phyloP scores from a whole-genome alignment of 169 alveolate genomes.

The Cryptosporidium meleagridis region DNA sequence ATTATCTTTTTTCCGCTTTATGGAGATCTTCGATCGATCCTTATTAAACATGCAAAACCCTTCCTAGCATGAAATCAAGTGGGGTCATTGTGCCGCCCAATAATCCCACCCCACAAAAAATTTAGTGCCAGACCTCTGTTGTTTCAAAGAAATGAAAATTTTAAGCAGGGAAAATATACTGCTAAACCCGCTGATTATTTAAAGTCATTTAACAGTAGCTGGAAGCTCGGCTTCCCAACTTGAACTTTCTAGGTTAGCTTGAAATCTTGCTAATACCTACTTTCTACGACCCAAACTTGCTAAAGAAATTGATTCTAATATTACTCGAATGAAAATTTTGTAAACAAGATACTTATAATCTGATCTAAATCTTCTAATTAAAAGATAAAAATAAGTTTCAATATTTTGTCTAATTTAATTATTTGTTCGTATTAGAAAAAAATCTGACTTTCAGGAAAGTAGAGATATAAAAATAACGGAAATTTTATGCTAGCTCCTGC shows the following conservation, averaged over 20 bases:
- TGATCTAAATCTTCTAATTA: not conserved
- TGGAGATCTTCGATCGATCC: constrained; percentile 39
- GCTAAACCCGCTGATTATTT: not conserved
- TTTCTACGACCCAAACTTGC: not conserved
- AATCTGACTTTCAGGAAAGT: not conserved
- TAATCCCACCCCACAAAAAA: constrained; percentile 22
- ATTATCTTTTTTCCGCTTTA: not conserved
- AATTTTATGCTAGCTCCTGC: not conserved
- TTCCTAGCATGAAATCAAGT: constrained; percentile 15
- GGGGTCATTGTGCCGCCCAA: constrained; percentile 16
- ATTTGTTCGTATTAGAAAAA: too few relatives aligned
- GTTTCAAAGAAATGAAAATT: not conserved
- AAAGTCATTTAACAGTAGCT: not conserved
- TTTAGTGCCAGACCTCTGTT: not conserved
- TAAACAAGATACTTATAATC: not conserved
- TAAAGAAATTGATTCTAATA: too few relatives aligned
- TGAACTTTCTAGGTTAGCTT: not conserved
- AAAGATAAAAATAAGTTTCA: not conserved
- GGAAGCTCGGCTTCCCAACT: not conserved
- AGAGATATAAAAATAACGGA: not conserved
- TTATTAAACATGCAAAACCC: constrained; percentile 25
- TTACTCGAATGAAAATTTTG: not conserved
- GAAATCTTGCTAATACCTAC: not conserved
- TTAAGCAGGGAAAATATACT: not conserved
- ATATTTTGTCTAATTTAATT: not conserved